These are phyloP conservation scores for Blepharisma undulans DNA, from an alignment of 169 alveolate species.

Conservation along the genomic window DNA sequence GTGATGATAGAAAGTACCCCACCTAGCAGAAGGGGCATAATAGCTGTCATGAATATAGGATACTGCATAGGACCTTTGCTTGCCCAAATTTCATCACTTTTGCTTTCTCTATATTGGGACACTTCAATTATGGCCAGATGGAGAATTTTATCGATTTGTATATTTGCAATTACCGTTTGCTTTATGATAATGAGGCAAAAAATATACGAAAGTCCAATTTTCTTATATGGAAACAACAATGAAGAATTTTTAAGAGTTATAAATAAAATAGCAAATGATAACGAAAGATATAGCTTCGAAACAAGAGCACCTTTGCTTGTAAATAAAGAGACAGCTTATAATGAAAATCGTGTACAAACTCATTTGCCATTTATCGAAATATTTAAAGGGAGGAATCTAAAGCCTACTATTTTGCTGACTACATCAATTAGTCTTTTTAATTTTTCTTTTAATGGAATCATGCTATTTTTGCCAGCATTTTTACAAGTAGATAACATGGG, in stretches of 20 bases:
- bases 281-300: neutral
- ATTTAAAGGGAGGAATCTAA: neutral
- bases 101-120: neutral
- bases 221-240: neutral
- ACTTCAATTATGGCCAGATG: neutral
- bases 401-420: neutral
- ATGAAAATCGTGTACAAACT: neutral
- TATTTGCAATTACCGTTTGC: neutral
- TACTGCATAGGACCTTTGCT: neutral
- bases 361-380: neutral
- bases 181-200: neutral
- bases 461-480: constrained; percentile 35
- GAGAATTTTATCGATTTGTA: neutral
- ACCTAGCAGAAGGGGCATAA: neutral
- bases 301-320: neutral
- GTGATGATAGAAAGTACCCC: constrained; percentile 8
- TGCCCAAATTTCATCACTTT: neutral
- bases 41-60: neutral
- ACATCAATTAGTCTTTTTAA: neutral
- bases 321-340: neutral
- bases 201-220: neutral
- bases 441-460: neutral
- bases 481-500: neutral
- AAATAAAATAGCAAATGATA: neutral
- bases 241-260: neutral